These are phyloP conservation scores for Erythrophleum ivorense DNA, from an alignment of 331 rosid species.

Conservation along the genomic window DNA sequence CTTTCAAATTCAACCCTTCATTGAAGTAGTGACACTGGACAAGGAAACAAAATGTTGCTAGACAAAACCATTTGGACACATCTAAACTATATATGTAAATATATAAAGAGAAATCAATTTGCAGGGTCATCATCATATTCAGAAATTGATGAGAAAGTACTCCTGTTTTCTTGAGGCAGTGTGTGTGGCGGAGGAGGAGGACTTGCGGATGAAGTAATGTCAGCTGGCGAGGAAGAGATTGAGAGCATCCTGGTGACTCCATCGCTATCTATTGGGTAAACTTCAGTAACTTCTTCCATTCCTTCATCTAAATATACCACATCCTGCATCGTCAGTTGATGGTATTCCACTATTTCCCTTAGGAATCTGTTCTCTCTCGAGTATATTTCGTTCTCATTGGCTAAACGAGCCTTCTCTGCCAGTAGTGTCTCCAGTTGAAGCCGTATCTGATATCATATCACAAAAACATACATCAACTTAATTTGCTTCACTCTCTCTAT, in stretches of 20 bases:
- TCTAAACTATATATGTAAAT: slow-evolving; percentile 45
- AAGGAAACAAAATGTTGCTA: slow-evolving; percentile 12
- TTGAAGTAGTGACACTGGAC: not conserved
- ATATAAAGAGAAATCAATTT: slow-evolving; percentile 33
- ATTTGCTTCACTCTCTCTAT: not conserved
- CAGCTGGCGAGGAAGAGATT: slow-evolving; percentile 36
- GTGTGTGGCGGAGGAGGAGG: not conserved
- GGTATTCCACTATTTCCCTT: slow-evolving; percentile 90
- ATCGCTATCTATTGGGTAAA: slow-evolving; percentile 57
- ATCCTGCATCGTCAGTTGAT: slow-evolving; percentile 84
- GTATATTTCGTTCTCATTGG: slow-evolving; percentile 72
- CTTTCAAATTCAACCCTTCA: not conserved
- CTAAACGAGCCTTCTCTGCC: slow-evolving; percentile 87
- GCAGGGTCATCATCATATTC: slow-evolving; percentile 40
- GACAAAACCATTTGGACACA: not conserved
- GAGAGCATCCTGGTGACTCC: slow-evolving; percentile 45
- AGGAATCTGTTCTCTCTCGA: slow-evolving; percentile 89
- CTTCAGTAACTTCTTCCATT: slow-evolving; percentile 69
- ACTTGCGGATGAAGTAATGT: slow-evolving; percentile 26
- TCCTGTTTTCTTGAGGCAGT: slow-evolving; percentile 35
- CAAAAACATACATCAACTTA: not conserved
- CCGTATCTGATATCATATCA: slow-evolving; percentile 59
- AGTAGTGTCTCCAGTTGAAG: slow-evolving; percentile 88
- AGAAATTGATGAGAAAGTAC: slow-evolving; percentile 36
- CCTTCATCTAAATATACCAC: slow-evolving; percentile 76